Conservation (phyloP, 352 stramenopile genomes). For the Phytophthora fragariae region DNA sequence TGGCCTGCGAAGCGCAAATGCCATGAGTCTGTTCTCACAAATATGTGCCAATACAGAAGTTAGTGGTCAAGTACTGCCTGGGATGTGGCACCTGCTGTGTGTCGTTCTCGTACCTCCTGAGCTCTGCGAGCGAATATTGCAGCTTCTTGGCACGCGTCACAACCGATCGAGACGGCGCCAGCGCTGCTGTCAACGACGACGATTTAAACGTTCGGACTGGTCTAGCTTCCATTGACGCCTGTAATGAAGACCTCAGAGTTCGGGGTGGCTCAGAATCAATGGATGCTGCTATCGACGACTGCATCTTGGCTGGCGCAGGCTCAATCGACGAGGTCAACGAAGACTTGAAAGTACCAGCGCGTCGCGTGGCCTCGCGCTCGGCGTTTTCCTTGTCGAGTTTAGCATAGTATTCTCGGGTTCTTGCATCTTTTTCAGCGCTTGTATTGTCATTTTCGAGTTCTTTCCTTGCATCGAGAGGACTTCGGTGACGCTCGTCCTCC, state of each 20-base stretch:
- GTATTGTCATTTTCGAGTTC: constrained; percentile 24
- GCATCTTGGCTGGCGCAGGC: constrained; percentile 18
- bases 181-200: constrained; percentile 26
- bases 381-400: constrained; percentile 66
- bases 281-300: constrained; percentile 29
- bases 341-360: constrained; percentile 58
- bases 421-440: constrained; percentile 51
- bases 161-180: constrained; percentile 27
- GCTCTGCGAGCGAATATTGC: constrained; percentile 58
- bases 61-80: neutral
- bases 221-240: constrained; percentile 21
- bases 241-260: constrained; percentile 27
- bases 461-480: constrained; percentile 24
- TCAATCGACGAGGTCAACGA: constrained; percentile 55
- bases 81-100: neutral
- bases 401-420: constrained; percentile 60
- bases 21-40: constrained; percentile 40
- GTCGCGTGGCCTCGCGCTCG: constrained; percentile 47
- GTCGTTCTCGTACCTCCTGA: constrained; percentile 50
- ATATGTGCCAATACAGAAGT: neutral
- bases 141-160: constrained; percentile 52
- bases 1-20: constrained; percentile 45
- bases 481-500: constrained; percentile 25
- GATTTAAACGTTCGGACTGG: constrained; percentile 33
- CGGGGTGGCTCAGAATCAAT: constrained; percentile 25